Evolutionary conservation across 345 rosid species (phyloP), one percentile per base, ranked within the genome.

Genomic region (Lepidium sativum): DNA sequence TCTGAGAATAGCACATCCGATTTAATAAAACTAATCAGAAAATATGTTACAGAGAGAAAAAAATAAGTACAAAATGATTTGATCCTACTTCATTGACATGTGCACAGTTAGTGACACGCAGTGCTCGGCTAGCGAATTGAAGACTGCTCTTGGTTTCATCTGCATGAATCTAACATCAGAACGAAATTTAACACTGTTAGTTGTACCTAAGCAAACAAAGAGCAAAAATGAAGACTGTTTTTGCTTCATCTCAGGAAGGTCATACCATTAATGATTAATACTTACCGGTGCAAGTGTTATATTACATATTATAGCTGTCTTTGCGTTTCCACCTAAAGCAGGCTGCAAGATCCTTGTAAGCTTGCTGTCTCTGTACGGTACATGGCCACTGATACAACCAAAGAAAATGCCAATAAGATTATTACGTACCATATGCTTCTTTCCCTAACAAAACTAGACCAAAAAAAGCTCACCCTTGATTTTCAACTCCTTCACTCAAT

Each of bases 81-180:
- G 58, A 77, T 45, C 49, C 63, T 38, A 89, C 96, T 97, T 92
- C 98, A 63, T 92, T 92, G 78, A 92, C 97, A 66, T 73, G 92
- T 25, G 97, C 98, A 80, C 86, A 87, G 66, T 92, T 92, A 49
- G 89, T 87, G 59, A 92, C 85, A 63, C 87, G 92, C 69, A 87
- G 66, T 77, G 98, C 98, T 75, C 98, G 87, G 75, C 97, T 92
- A 38, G 98, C 96, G 74, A 89, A 92, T 42, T 80, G 97, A 70
- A 92, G 96, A 80, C 97, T 92, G 74, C 97, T 89, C 76, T 84
- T 92, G 49, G 98, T 92, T 80, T 92, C 98, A 75, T 92, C 98
- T 52, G 94, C 82, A 75, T 92, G 98, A 77, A 89, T 72, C 98
- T 92, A 69, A 40, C 55, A 79, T 65, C 68, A 78, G 54, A 74